Evolutionary conservation across 495 filamentous ascomycete species (phyloP), one percentile per base, ranked within the genome.

Genomic region (Podospora pseudoanserina): DNA sequence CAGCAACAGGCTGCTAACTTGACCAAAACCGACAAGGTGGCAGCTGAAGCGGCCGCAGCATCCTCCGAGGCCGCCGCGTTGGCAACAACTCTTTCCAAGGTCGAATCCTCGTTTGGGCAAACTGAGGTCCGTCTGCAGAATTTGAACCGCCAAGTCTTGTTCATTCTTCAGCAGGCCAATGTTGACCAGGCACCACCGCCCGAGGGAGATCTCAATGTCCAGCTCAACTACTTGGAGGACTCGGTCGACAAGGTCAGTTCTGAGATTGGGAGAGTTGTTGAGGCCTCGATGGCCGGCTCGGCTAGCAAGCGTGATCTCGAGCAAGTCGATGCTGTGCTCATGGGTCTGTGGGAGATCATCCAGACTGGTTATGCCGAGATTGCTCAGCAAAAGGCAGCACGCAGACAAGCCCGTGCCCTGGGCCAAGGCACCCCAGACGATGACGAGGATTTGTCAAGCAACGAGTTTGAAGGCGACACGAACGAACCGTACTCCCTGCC

Each of bases 261-360:
- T 16, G 80, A 81, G 49, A 60, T 83, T 34, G 68, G 64, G 2
- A 75, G 73, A 54, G 73, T 72, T 27, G 65, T 75, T 19, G 70
- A 81, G 27, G 65, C 67, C 9, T 70, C 76, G 18, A 68, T 69
- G 9, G 66, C 74, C 20, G 71, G 70, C 5, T 73, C 73, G 2
- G 53, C 74, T 64, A 66, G 71, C 60, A 75, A 75, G 66, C 75
- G 82, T 30, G 78, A 84, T 70, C 75, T 76, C 16, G 83, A 85
- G 39, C 85, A 89, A 65, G 86, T 83, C 27, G 86, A 91, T 53
- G 80, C 83, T 5, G 80, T 89, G 5, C 79, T 93, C 49, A 84
- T 79, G 66, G 86, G 87, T n/a, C 77, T 94, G 26, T 94, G 91
- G 91, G 87, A 90, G 55, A 90, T 87, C 61, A 84, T 93, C 28